Evolutionary conservation across 2,329 filamentous ascomycete genomes (phyloP).

Genomic region (Podosphaera xanthii): DNA sequence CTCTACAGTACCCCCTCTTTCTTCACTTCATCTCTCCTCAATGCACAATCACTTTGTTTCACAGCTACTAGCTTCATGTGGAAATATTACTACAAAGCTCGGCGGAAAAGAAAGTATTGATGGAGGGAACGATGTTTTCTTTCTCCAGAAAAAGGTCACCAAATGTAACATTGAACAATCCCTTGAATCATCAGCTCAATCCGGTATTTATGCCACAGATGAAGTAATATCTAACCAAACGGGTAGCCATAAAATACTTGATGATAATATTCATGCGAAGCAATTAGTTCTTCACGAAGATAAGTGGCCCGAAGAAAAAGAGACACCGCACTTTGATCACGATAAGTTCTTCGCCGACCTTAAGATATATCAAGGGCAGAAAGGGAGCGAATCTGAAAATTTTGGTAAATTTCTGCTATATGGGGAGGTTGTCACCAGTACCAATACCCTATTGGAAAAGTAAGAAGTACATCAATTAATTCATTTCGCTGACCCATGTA

Average conservation of each 20-base stretch:
- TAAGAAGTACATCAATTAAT: constrained; percentile 16
- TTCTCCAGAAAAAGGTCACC: constrained; percentile 30
- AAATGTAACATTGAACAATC: constrained; percentile 11
- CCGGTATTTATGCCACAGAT: too few relatives aligned
- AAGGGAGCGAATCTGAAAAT: constrained; percentile 30
- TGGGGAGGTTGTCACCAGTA: constrained; percentile 80
- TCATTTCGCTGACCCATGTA: constrained; percentile 14
- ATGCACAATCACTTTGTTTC: constrained; percentile 38
- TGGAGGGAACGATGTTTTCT: constrained; percentile 65
- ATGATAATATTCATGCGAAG: constrained; percentile 52
- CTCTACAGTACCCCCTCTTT: constrained; percentile 53
- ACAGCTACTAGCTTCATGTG: constrained; percentile 41
- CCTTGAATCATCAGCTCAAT: too few relatives aligned
- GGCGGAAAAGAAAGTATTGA: constrained; percentile 49
- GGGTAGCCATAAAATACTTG: constrained; percentile 27
- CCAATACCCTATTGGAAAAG: constrained; percentile 84
- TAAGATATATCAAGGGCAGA: constrained; percentile 33
- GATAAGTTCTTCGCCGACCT: constrained; percentile 54
- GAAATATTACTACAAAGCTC: constrained; percentile 42
- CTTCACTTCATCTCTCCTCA: constrained; percentile 61
- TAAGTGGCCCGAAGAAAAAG: constrained; percentile 40
- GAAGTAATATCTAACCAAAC: too few relatives aligned
- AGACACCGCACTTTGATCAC: constrained; percentile 76
- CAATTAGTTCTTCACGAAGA: constrained; percentile 49
- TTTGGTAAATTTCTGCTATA: constrained; percentile 71